phyloP scores from a whole-genome alignment of 139 green algal genomes.

The Trebouxia sp. region DNA sequence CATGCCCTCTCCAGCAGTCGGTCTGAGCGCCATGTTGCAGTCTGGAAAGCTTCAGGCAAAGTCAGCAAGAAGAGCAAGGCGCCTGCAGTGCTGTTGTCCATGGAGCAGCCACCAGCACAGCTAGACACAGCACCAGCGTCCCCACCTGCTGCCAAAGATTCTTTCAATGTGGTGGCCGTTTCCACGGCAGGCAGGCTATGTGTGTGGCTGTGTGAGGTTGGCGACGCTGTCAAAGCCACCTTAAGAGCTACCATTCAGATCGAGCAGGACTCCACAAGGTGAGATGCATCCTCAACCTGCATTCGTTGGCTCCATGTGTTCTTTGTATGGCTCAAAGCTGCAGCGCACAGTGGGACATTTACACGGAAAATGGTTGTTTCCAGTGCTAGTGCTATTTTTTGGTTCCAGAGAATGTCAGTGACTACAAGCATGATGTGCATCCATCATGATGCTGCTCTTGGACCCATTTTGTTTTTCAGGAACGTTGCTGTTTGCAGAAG shows the following conservation, averaged over 20 bases:
- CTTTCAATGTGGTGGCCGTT: constrained; percentile 54
- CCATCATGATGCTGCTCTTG: too few species aligned
- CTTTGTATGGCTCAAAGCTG: too few species aligned
- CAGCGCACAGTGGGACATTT: too few species aligned
- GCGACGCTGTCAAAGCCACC: neutral
- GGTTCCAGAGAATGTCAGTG: too few species aligned
- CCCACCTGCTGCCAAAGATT: neutral
- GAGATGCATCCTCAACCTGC: too few species aligned
- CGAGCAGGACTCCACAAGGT: neutral
- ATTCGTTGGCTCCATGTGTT: too few species aligned
- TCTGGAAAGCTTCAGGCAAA: constrained; percentile 50
- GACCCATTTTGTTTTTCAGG: too few species aligned
- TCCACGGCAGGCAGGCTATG: constrained; percentile 53
- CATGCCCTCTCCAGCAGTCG: constrained; percentile 55
- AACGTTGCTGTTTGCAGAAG: too few species aligned
- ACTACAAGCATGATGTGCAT: too few species aligned
- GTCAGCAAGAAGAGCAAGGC: constrained; percentile 38
- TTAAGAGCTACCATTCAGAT: constrained; percentile 29
- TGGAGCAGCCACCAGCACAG: constrained; percentile 51
- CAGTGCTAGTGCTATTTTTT: too few species aligned
- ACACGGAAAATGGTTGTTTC: too few species aligned
- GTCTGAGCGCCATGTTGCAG: constrained; percentile 60
- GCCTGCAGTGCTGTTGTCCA: constrained; percentile 33
- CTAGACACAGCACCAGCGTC: constrained; percentile 24
- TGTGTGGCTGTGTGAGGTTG: constrained; percentile 50